phyloP scores from a whole-genome alignment of 2,329 filamentous ascomycete genomes.

The Sporothrix sp. region DNA sequence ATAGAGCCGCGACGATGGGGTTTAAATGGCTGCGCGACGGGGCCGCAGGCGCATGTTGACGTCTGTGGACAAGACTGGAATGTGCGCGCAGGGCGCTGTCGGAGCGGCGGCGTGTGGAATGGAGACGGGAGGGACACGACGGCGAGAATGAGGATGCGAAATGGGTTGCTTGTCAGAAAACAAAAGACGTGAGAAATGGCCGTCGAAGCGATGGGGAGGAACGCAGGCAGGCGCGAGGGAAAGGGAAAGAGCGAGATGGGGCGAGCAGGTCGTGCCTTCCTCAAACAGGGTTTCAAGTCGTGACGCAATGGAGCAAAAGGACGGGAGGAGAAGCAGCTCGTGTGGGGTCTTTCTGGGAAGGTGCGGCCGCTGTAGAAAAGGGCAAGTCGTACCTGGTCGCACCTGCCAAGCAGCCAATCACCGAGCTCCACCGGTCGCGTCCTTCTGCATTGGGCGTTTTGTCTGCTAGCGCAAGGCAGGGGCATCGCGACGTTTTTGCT shows the following conservation, averaged over 20 bases:
- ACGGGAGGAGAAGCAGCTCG: slow-evolving; percentile 7
- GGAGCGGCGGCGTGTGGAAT: not conserved
- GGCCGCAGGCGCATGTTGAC: slow-evolving; percentile 9
- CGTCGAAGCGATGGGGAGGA: not conserved
- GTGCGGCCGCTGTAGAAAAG: not conserved
- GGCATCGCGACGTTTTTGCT: slow-evolving; percentile 1
- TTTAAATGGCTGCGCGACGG: slow-evolving; percentile 5
- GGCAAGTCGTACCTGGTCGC: not conserved
- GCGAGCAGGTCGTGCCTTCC: slow-evolving; percentile 1
- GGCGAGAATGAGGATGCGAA: not conserved
- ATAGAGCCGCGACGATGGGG: too few species aligned
- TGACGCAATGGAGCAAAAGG: slow-evolving; percentile 14
- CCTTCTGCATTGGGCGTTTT: slow-evolving; percentile 6
- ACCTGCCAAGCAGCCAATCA: slow-evolving; percentile 11
- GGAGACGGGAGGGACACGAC: not conserved
- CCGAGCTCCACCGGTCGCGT: slow-evolving; percentile 1
- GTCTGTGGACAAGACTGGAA: slow-evolving; percentile 1
- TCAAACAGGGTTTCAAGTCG: slow-evolving; percentile 14
- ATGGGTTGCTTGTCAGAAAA: not conserved
- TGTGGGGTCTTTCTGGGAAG: slow-evolving; percentile 11
- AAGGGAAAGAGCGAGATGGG: not conserved
- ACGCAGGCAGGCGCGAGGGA: not conserved
- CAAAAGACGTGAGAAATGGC: not conserved
- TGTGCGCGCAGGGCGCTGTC: not conserved
- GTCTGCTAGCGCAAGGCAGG: too few species aligned